Evolutionary conservation across 176 grass and related monocot genomes (phyloP).

Genomic region (Tillandsia fasciculata): DNA sequence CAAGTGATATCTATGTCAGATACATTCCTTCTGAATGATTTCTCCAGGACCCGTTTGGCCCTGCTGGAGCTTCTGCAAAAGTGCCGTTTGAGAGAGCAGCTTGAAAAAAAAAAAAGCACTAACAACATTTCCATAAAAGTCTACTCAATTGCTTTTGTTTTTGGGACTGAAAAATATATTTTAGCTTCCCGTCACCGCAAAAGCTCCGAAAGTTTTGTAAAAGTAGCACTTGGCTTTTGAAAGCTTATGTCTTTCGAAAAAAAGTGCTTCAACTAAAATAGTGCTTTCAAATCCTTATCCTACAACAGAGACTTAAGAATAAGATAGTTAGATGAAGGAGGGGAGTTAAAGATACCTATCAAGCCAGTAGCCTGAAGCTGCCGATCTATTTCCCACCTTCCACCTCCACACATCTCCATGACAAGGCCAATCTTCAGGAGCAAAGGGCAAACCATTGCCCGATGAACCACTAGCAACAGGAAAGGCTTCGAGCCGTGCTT

Average conservation of each 20-base stretch:
- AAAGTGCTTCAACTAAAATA: background rate
- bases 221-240: no score
- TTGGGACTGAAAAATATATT: no score
- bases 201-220: no score
- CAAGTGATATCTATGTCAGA: conserved; percentile 7
- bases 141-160: no score
- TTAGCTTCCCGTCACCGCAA: no score
- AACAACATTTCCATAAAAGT: no score
- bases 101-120: no score
- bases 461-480: conserved; percentile 43
- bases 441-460: conserved; percentile 57
- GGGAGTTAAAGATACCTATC: conserved; percentile 32
- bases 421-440: conserved; percentile 63
- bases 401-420: conserved; percentile 57
- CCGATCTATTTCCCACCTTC: conserved; percentile 48
- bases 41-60: no score
- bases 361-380: conserved; percentile 43
- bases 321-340: background rate
- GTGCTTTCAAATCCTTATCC: background rate
- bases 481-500: conserved; percentile 33
- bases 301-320: background rate
- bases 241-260: background rate
- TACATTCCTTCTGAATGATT: no score
- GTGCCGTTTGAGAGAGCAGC: no score
- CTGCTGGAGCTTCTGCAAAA: no score